phyloP scores from a whole-genome alignment of 2,329 filamentous ascomycete species.

The Aspergillus ochraceus region DNA sequence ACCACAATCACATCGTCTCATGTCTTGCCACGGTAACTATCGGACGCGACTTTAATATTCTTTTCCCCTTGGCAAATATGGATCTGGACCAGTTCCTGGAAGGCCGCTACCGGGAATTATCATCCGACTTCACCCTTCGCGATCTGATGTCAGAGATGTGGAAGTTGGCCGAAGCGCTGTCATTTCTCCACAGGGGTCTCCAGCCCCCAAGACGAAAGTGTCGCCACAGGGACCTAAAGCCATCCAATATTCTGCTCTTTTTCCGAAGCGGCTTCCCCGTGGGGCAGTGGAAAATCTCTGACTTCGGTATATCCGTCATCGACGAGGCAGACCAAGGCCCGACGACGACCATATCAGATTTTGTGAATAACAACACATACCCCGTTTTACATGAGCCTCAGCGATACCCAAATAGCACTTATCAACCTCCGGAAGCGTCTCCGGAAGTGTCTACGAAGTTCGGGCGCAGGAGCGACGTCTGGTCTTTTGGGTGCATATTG shows the following conservation, averaged over 20 bases:
- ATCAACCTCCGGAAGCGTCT: constrained; percentile 16
- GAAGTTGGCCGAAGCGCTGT: constrained; percentile 15
- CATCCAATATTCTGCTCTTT: constrained; percentile 24
- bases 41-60: constrained; percentile 15
- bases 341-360: background rate
- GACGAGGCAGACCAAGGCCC: background rate
- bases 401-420: background rate
- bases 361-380: background rate
- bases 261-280: constrained; percentile 1
- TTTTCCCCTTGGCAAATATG: constrained; percentile 16
- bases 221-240: constrained; percentile 23
- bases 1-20: constrained; percentile 12
- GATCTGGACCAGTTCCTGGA: constrained; percentile 18
- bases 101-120: background rate
- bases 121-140: background rate
- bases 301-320: constrained; percentile 25
- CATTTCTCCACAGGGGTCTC: constrained; percentile 14
- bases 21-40: constrained; percentile 11
- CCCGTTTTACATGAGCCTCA: background rate
- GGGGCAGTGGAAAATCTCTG: constrained; percentile 25
- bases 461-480: constrained; percentile 19
- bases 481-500: constrained; percentile 25
- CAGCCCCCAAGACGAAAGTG: background rate
- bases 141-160: constrained; percentile 15
- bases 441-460: background rate